phyloP scores from a whole-genome alignment of 2,329 filamentous ascomycete species.

The Scedosporium boydii region DNA sequence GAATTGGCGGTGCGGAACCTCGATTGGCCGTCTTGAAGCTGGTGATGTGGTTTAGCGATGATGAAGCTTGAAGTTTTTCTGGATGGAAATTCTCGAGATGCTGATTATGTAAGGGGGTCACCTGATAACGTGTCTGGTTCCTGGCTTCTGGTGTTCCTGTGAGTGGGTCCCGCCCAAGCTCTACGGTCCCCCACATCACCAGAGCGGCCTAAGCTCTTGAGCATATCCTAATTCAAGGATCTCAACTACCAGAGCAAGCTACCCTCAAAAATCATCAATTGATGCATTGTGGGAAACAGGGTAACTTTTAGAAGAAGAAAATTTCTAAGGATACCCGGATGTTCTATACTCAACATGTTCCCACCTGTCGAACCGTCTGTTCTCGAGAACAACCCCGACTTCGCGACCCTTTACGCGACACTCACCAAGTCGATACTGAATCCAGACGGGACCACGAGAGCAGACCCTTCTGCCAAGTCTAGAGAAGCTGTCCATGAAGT shows the following conservation, averaged over 20 bases:
- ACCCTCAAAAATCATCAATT: too few species aligned
- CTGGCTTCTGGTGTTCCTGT: too few species aligned
- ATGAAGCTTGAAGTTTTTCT: not conserved
- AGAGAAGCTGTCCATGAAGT: slow-evolving; percentile 41
- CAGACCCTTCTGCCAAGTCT: slow-evolving; percentile 39
- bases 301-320: not conserved
- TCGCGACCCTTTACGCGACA: slow-evolving; percentile 46
- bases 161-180: too few species aligned
- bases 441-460: slow-evolving; percentile 46
- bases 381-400: slow-evolving; percentile 47
- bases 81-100: not conserved
- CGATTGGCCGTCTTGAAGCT: not conserved
- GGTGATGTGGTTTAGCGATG: not conserved
- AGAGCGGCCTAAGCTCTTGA: too few species aligned
- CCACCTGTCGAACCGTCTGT: slow-evolving; percentile 47
- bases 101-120: not conserved
- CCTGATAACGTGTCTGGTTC: too few species aligned
- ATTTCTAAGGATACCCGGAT: not conserved
- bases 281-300: too few species aligned
- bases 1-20: not conserved
- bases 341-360: slow-evolving; percentile 32
- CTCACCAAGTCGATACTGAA: slow-evolving; percentile 46
- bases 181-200: too few species aligned
- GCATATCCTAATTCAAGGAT: too few species aligned
- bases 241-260: too few species aligned